These are phyloP conservation scores for Sphagnurus paluster DNA, from an alignment of 1,284 basidiomycete species.

Conservation along the genomic window DNA sequence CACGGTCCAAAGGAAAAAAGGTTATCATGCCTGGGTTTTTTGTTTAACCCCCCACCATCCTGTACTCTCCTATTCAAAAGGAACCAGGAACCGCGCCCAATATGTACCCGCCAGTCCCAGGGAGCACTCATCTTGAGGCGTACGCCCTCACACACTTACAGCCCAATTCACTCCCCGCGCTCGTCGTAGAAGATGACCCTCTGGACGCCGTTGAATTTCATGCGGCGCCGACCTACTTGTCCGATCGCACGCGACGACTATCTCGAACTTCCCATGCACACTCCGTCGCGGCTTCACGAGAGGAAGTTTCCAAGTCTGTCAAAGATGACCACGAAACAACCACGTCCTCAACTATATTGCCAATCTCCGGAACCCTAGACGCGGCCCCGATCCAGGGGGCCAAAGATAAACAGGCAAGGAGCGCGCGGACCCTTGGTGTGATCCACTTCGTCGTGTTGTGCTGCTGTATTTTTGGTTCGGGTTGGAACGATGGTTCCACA, in stretches of 20 bases:
- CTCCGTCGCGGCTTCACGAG: neutral
- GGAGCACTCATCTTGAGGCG: conserved; percentile 7
- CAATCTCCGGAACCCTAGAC: no score
- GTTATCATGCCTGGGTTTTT: no score
- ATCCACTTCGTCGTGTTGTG: conserved; percentile 42
- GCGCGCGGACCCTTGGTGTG: neutral
- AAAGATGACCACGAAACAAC: no score
- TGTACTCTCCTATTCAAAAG: no score
- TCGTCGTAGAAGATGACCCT: neutral
- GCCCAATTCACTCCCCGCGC: neutral
- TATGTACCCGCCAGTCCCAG: conserved; percentile 4
- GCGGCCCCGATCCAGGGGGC: no score
- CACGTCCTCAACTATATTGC: no score
- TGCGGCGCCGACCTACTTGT: conserved; percentile 1
- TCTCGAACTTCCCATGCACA: conserved; percentile 4
- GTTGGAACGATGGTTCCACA: conserved; percentile 65
- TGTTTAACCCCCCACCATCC: no score
- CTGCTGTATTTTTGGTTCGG: conserved; percentile 45
- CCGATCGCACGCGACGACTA: conserved; percentile 7
- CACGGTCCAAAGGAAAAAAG: no score
- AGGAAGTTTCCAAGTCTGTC: no score
- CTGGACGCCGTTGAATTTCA: neutral
- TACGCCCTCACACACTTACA: conserved; percentile 6
- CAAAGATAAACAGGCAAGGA: no score
- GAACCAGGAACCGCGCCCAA: neutral